Percentiles rank a stretch among this genome's conserved stretches.
phyloP scores from a whole-genome alignment of 257 asterid genomes.

The Solanum etuberosum region DNA sequence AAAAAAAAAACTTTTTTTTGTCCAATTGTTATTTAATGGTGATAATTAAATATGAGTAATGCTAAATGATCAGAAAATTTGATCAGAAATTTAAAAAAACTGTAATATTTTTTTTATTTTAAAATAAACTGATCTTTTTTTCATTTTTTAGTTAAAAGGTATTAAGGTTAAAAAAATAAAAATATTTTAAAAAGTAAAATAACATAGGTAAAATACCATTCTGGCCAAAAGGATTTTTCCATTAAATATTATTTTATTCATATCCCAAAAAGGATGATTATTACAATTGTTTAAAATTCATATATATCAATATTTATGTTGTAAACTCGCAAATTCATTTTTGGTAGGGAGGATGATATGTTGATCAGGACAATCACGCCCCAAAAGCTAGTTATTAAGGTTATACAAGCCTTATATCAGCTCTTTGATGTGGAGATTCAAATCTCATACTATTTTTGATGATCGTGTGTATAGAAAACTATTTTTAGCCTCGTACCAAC shows the following conservation, averaged over 20 bases:
- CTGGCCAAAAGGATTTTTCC: neutral
- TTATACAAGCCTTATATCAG: neutral
- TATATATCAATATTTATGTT: neutral
- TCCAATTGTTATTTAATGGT: neutral
- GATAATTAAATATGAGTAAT: neutral
- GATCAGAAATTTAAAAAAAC: no score
- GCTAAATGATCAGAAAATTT: no score
- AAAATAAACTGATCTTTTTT: neutral
- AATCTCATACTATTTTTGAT: neutral
- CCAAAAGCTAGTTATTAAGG: neutral
- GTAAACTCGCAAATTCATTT: neutral
- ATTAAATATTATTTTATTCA: neutral
- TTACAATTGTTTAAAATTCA: neutral
- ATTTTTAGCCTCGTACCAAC: neutral
- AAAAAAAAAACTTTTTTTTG: neutral
- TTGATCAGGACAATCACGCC: neutral
- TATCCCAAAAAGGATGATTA: neutral
- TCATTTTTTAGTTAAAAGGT: no score
- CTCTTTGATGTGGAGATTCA: neutral
- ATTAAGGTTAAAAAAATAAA: no score
- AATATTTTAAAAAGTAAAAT: no score
- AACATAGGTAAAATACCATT: no score
- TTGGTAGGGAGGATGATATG: neutral
- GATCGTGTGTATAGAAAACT: accelerated
- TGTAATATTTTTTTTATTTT: no score